phyloP scores from a whole-genome alignment of 2,329 filamentous ascomycete species.

The Colletotrichum spaethianum region DNA sequence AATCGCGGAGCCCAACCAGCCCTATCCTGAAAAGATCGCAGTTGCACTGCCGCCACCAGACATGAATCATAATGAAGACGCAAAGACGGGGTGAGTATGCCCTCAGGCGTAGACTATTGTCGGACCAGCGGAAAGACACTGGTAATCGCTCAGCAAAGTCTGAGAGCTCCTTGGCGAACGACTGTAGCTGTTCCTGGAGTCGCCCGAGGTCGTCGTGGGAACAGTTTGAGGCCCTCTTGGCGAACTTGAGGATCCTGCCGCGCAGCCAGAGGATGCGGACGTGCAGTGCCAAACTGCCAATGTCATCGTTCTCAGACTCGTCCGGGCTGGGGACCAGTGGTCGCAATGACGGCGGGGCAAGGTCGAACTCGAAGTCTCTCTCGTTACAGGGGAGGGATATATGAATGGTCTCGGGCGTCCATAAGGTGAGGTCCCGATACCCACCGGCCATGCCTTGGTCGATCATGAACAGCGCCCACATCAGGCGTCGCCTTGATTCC shows the following conservation, averaged over 20 bases:
- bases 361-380: constrained; percentile 63
- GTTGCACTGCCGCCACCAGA: constrained; percentile 72
- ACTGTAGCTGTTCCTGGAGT: constrained; percentile 60
- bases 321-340: constrained; percentile 62
- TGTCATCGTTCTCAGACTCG: constrained; percentile 64
- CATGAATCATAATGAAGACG: constrained; percentile 72
- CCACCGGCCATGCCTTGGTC: constrained; percentile 63
- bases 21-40: constrained; percentile 70
- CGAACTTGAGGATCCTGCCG: constrained; percentile 68
- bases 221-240: constrained; percentile 60
- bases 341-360: constrained; percentile 66
- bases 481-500: constrained; percentile 60
- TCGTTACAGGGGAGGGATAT: constrained; percentile 66
- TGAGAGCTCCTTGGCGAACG: constrained; percentile 64
- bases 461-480: constrained; percentile 66
- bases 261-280: constrained; percentile 70
- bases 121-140: constrained; percentile 70
- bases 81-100: constrained; percentile 71
- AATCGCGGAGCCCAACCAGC: constrained; percentile 66
- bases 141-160: constrained; percentile 68
- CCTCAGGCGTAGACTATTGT: constrained; percentile 68
- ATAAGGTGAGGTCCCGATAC: constrained; percentile 61
- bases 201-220: constrained; percentile 50
- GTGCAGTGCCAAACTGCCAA: constrained; percentile 70
- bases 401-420: constrained; percentile 59